Base-by-base conservation (phyloP, 164 flowering plant genomes). In the Magnolia kwangsiensis region DNA sequence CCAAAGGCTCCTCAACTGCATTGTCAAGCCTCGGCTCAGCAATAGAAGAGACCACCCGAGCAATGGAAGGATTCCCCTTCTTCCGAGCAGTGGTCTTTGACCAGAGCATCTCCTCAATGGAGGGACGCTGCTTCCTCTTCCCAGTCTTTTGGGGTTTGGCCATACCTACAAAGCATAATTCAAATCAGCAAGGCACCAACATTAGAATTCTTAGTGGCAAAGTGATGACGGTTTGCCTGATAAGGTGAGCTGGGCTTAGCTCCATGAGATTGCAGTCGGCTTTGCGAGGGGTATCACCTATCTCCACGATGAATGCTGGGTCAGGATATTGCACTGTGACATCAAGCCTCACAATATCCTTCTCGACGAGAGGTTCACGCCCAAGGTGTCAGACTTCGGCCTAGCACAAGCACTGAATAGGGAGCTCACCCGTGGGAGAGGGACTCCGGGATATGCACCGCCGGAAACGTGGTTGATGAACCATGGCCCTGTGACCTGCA, bases 341-440 rank as follows among this genome's bases (percentile, higher is more conserved):
- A 68, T 75, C 24, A 75, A 75, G 55, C 77, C 77, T 18, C 72
- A 68, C 31, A 75, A 75, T 13, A 51, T 75, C 7, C 77, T 75
- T 16, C 50, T 75, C 11, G 77, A 75, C 50, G 18, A 0, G 1
- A 51, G 23, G 0, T 58, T 51, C 50, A 14, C 19, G 49, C 65
- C 77, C 19, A 75, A 75, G 66, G 59, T 75, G 23, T 50, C 77
- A 6, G 77, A 75, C 51, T 75, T 75, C 27, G 77, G 77, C n/a
- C 29, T 75, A 11, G 77, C 72, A 24, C 69, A 55, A 37, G 0
- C n/a, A 23, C 0, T 75, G 45, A 68, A 29, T 0, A 64, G 24
- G 18, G 70, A 72, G 7, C 29, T 63, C 0, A 73, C 50, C n/a
- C 11, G 13, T 2, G 23, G 23, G 6, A 31, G 69, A 23, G 76